Evolutionary conservation across 345 rosid species (phyloP), one percentile per base, ranked within the genome.

Genomic region (Physaria fendleri): DNA sequence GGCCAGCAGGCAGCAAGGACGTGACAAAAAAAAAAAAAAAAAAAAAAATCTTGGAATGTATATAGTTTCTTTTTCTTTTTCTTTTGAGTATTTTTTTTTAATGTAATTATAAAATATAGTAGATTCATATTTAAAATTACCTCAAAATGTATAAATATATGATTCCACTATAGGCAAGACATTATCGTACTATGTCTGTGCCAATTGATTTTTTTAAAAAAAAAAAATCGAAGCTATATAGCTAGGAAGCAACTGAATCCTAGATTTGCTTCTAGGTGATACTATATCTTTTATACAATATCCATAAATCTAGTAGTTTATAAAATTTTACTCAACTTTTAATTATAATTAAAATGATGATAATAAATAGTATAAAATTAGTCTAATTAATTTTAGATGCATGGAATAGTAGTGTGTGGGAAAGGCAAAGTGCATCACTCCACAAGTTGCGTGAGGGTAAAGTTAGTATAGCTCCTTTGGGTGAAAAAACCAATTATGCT

Each of bases 331-430:
- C n/a, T n/a, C n/a, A n/a, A n/a, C n/a, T n/a, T n/a, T n/a, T n/a
- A n/a, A n/a, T n/a, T n/a, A n/a, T 11, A 34, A 34, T 45, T 6
- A 15, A 37, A 34, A 37, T 33, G 9, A 14, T 22, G 32, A 42
- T 42, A 23, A 9, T 8, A 22, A 20, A 44, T 43, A n/a, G n/a
- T n/a, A n/a, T n/a, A n/a, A 3, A 44, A 52, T 25, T 22, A 63
- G 43, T 10, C 32, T 13, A 32, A 64, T 6, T 20, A 44, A 56
- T n/a, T n/a, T n/a, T n/a, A 58, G 71, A 66, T 15, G 72, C 59
- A 49, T 51, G 72, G 47, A 58, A 68, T 68, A 29, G 66, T 68
- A 29, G 66, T 68, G 72, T 68, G 72, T 68, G 55, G 55, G 47
- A 44, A 60, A 35, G 56, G 67, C 73, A 60, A 68, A 37, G 54